Percentiles rank a stretch among this genome's conserved stretches.
phyloP scores from a whole-genome alignment of 2,329 filamentous ascomycete genomes.

The Aspergillus sp. region DNA sequence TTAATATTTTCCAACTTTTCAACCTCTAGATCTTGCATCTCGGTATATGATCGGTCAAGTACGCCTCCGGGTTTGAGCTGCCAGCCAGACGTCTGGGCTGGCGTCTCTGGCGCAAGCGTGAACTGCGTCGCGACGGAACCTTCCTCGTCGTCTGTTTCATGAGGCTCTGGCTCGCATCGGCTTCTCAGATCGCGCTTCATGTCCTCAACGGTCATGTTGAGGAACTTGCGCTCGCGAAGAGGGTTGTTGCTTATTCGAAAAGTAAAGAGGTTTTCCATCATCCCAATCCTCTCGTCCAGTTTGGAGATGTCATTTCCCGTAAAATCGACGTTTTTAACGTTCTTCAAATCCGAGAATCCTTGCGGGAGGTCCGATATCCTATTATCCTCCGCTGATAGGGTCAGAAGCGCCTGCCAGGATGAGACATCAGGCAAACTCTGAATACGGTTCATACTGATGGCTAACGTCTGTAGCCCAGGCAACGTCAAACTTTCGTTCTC shows the following conservation, averaged over 20 bases:
- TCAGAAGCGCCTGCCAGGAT: constrained; percentile 71
- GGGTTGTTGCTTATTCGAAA: constrained; percentile 87
- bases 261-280: constrained; percentile 74
- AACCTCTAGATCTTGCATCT: constrained; percentile 57
- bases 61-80: constrained; percentile 45
- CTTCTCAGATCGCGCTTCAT: constrained; percentile 72
- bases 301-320: constrained; percentile 78
- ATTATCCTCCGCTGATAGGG: constrained; percentile 79
- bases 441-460: constrained; percentile 79
- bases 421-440: constrained; percentile 69
- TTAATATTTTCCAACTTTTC: constrained; percentile 47
- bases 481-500: constrained; percentile 56
- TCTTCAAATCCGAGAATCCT: constrained; percentile 68
- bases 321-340: constrained; percentile 76
- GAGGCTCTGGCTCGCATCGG: constrained; percentile 57
- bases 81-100: constrained; percentile 31
- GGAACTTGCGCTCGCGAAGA: constrained; percentile 80
- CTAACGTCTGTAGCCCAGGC: constrained; percentile 71
- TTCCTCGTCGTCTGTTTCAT: constrained; percentile 37
- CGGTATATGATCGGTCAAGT: constrained; percentile 68
- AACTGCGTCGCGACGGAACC: constrained; percentile 43
- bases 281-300: constrained; percentile 72
- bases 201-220: constrained; percentile 75
- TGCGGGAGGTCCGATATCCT: constrained; percentile 72
- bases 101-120: constrained; percentile 47